Percentiles rank a stretch among this genome's conserved stretches.
These are phyloP conservation scores for Austroboletus rostrupii DNA, from an alignment of 1,284 basidiomycete genomes.

Conservation along the genomic window DNA sequence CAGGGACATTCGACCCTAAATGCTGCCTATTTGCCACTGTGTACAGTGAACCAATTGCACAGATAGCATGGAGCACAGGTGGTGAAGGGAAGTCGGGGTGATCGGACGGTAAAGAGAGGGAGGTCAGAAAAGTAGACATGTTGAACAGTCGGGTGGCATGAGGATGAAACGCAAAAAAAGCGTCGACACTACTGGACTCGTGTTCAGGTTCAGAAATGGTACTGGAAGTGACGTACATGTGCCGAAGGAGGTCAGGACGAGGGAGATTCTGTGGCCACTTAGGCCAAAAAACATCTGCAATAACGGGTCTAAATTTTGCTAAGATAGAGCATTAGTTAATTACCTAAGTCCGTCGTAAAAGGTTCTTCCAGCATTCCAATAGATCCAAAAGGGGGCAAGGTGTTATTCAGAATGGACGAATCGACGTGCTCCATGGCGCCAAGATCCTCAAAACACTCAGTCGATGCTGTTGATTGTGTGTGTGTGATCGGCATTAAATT, in stretches of 20 bases:
- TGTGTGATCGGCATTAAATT: not conserved
- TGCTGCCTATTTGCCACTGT: conserved; percentile 48
- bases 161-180: conserved; percentile 71
- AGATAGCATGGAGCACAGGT: conserved; percentile 71
- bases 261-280: conserved; percentile 66
- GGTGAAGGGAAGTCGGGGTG: conserved; percentile 67
- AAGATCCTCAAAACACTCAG: not conserved
- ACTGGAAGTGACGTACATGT: conserved; percentile 47
- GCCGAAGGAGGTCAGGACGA: conserved; percentile 52
- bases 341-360: conserved; percentile 7
- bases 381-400: not conserved
- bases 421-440: not conserved
- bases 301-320: not conserved
- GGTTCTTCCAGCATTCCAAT: not conserved
- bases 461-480: not conserved
- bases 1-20: not conserved
- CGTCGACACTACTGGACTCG: conserved; percentile 49
- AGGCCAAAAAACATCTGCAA: conserved; percentile 39
- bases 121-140: conserved; percentile 57
- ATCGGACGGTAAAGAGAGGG: conserved; percentile 59
- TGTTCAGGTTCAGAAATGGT: not conserved
- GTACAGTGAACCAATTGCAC: conserved; percentile 68
- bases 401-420: not conserved
- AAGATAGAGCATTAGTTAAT: not conserved
- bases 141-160: conserved; percentile 67